Base-by-base conservation (phyloP, 495 filamentous ascomycete genomes). In the Neurospora sp. region DNA sequence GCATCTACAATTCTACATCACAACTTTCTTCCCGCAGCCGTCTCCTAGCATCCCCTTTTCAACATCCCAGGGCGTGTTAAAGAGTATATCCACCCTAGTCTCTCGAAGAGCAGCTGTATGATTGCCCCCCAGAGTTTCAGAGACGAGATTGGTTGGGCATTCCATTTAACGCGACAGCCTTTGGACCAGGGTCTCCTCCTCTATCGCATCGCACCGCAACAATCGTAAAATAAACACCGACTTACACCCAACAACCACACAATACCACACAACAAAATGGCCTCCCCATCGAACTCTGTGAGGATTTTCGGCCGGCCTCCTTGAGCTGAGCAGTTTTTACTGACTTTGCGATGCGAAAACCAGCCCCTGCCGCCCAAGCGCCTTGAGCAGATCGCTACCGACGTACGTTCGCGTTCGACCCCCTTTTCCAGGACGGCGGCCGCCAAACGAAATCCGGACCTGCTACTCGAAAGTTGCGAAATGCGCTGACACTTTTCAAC, bases 371-470 rank as follows among this genome's bases (percentile, higher is more conserved):
- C 92, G 44, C 84, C 89, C 71, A 88, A 88, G 73, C 89, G 94
- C 75, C 88, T 98, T 72, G 89, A 89, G 82, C 91, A 95, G 82
- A 94, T 98, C 79, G 91, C 92, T 74, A 90, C 85, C 75, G 90
- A 94, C 84, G 94, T 96, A 87, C 73, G 89, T 86, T 72, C 72
- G 48, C 70, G 2, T 44, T 38, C 35, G 37, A 23, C 69, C 71
- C 72, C 71, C 46, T 62, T 40, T 70, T 70, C 23, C 70, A 54
- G 44, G 72, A 69, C 37, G 39, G 71, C 38, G 3, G 16, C 44
- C 69, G 73, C 2, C 54, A 69, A 39, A 59, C 59, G 41, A 39
- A 39, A 10, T 37, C 46, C 20, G 46, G n/a, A 54, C 46, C 46
- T 54, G 46, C 8, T 11, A 12, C 8, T 11, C 12, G 11, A 39